Percentiles rank a stretch among this genome's conserved stretches.
Conservation (phyloP, 805 yeast genomes). For the Lipomyces spencermartinsiae region DNA sequence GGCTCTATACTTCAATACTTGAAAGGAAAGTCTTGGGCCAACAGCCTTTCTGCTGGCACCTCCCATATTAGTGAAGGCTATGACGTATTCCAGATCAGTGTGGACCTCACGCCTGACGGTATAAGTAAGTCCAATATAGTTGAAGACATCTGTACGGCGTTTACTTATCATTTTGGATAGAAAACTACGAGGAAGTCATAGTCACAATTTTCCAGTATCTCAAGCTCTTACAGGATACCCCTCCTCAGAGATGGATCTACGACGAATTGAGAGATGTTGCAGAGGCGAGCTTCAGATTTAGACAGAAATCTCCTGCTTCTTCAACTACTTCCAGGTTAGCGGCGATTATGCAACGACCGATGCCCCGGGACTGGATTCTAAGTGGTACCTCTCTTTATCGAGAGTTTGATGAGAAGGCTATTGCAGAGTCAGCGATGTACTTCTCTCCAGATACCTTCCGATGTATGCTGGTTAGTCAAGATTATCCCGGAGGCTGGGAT, state of each 20-base stretch:
- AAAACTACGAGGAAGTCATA: constrained; percentile 65
- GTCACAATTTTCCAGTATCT: constrained; percentile 74
- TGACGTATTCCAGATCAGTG: constrained; percentile 68
- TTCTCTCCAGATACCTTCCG: constrained; percentile 68
- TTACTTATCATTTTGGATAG: constrained; percentile 3
- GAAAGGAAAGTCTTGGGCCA: constrained; percentile 80
- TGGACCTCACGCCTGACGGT: constrained; percentile 81
- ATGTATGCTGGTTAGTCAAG: constrained; percentile 60
- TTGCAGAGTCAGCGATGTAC: constrained; percentile 56
- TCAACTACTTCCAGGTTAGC: constrained; percentile 75
- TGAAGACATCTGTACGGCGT: background rate
- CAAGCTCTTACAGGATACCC: constrained; percentile 59
- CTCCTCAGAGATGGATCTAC: constrained; percentile 80
- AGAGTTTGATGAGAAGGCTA: constrained; percentile 61
- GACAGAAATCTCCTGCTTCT: constrained; percentile 76
- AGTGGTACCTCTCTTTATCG: constrained; percentile 59
- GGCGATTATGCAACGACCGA: constrained; percentile 60
- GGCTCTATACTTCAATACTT: constrained; percentile 80
- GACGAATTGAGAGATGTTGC: constrained; percentile 76
- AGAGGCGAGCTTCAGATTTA: constrained; percentile 74
- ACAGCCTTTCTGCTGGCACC: constrained; percentile 75
- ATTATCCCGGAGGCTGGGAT: constrained; percentile 54
- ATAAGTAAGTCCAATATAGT: constrained; percentile 33
- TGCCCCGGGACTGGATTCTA: constrained; percentile 71
- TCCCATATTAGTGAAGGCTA: constrained; percentile 61